Conservation (phyloP, 2,329 filamentous ascomycete genomes). For the Trichoderma aggressivum region DNA sequence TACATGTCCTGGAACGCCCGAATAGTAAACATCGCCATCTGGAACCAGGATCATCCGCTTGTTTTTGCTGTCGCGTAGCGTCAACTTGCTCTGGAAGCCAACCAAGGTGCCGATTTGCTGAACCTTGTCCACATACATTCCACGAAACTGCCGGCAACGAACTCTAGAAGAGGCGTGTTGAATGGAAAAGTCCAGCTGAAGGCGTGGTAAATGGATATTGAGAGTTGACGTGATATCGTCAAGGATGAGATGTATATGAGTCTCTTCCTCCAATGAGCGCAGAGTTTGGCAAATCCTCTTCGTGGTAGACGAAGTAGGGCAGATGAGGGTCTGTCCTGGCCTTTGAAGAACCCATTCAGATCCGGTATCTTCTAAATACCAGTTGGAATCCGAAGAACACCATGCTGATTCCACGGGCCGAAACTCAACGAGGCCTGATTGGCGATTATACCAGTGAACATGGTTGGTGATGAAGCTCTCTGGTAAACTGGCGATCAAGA, state of each 20-base stretch:
- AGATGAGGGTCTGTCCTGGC: background rate
- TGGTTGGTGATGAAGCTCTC: constrained; percentile 37
- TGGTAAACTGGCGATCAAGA: constrained; percentile 34
- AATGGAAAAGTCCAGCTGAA: constrained; percentile 47
- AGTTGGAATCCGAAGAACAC: constrained; percentile 9
- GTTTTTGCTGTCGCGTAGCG: constrained; percentile 33
- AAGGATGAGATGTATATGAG: background rate
- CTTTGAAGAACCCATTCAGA: background rate
- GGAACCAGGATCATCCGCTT: background rate
- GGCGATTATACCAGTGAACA: constrained; percentile 45
- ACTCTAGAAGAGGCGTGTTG: constrained; percentile 28
- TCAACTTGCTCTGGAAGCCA: constrained; percentile 48
- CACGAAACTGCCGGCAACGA: constrained; percentile 47
- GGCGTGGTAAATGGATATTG: constrained; percentile 31
- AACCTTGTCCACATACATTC: constrained; percentile 45
- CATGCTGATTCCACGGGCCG: constrained; percentile 29
- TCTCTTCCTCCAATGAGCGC: background rate
- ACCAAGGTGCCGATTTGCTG: constrained; percentile 47
- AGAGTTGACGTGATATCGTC: fast-evolving
- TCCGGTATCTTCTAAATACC: background rate
- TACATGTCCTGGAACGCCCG: background rate
- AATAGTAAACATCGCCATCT: background rate
- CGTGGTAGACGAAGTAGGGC: background rate
- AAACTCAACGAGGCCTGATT: constrained; percentile 31
- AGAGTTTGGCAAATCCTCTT: background rate